These are phyloP conservation scores for Leishmania gerbilli DNA, from an alignment of 208 protist species.

Conservation along the genomic window DNA sequence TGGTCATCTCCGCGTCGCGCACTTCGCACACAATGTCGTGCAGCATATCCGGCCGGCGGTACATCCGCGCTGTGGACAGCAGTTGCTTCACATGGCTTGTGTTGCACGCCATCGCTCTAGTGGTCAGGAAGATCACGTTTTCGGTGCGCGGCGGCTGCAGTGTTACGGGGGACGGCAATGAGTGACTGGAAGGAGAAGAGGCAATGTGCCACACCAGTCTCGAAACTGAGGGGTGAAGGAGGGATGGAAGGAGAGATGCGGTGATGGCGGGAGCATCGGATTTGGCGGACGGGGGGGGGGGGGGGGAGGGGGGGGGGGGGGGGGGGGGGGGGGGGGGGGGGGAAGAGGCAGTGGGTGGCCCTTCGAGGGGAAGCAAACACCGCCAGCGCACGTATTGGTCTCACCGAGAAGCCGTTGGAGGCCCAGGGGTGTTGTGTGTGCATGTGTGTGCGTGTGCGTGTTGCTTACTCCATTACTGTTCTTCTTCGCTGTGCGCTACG, in stretches of 20 bases:
- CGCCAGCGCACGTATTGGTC: background rate
- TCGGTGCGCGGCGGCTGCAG: background rate
- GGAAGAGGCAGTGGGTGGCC: background rate
- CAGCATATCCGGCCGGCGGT: slow-evolving; percentile 29
- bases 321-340: background rate
- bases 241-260: background rate
- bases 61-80: slow-evolving; percentile 23
- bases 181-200: background rate
- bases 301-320: background rate
- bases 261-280: background rate
- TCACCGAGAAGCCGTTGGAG: background rate
- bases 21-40: slow-evolving; percentile 20
- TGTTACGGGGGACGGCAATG: background rate
- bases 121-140: background rate
- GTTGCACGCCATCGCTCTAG: slow-evolving; percentile 11
- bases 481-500: background rate
- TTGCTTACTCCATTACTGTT: background rate
- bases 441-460: background rate
- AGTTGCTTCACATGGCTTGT: slow-evolving; percentile 33
- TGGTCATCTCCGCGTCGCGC: slow-evolving; percentile 12
- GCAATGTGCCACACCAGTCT: too few species aligned
- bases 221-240: background rate
- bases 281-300: background rate
- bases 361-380: background rate
- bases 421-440: background rate